Evolutionary conservation across 2,329 filamentous ascomycete genomes (phyloP).

Genomic region (Aspergillus jensenii): DNA sequence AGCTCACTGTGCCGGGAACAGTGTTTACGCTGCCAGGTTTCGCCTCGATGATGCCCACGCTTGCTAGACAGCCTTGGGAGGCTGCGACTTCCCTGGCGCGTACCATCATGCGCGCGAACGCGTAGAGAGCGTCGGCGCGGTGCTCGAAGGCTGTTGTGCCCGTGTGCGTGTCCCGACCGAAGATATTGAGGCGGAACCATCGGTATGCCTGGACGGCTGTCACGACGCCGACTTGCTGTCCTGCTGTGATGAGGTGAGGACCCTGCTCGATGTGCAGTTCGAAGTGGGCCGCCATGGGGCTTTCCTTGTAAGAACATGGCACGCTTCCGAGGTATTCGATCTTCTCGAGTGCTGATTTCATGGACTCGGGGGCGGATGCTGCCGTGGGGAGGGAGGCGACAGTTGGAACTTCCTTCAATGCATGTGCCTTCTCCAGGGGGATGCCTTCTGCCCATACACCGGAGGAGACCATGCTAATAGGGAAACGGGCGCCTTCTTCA

Average conservation of each 20-base stretch:
- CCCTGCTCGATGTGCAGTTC: constrained; percentile 86
- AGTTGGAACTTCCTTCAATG: constrained; percentile 59
- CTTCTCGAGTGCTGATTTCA: constrained; percentile 67
- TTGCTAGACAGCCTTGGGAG: constrained; percentile 61
- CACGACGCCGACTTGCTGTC: constrained; percentile 67
- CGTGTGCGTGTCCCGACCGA: constrained; percentile 69
- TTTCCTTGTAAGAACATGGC: constrained; percentile 57
- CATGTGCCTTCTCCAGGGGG: constrained; percentile 61
- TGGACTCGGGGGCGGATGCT: constrained; percentile 58
- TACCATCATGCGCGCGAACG: constrained; percentile 66
- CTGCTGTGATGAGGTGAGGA: constrained; percentile 66
- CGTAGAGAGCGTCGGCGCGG: constrained; percentile 67
- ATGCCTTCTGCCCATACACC: constrained; percentile 75
- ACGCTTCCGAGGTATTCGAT: constrained; percentile 68
- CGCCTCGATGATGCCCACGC: constrained; percentile 67
- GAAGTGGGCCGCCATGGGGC: constrained; percentile 73
- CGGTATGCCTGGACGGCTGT: constrained; percentile 72
- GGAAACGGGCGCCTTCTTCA: constrained; percentile 80
- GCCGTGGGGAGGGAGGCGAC: constrained; percentile 43
- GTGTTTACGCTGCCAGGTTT: constrained; percentile 72
- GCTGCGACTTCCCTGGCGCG: constrained; percentile 64
- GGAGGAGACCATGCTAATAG: constrained; percentile 70
- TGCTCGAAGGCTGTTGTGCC: constrained; percentile 70
- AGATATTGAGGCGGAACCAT: constrained; percentile 69
- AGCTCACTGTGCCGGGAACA: constrained; percentile 66